A percentile compares a stretch with the other conserved stretches of the same genome.
phyloP scores from a whole-genome alignment of 352 stramenopile species.

The Thalassiosira oceanica region DNA sequence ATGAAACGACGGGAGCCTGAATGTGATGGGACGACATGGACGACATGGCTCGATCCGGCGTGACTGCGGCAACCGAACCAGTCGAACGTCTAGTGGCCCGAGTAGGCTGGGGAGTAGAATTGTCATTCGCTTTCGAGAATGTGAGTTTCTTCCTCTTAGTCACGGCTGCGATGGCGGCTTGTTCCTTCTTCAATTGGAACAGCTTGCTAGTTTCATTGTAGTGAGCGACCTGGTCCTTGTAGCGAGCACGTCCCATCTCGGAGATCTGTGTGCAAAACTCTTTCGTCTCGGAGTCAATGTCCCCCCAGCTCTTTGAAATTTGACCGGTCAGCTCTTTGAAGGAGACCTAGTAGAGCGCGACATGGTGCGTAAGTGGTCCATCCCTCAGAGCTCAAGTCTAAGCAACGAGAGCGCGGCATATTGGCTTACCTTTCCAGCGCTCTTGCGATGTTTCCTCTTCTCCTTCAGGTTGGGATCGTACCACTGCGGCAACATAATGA shows the following conservation, averaged over 20 bases:
- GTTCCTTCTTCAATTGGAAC: conserved; percentile 31
- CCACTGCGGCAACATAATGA: conserved; percentile 35
- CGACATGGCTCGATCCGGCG: conserved; percentile 28
- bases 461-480: conserved; percentile 52
- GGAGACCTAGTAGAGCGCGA: conserved; percentile 22
- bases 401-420: not conserved
- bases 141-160: conserved; percentile 13
- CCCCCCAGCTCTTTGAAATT: conserved; percentile 47
- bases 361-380: not conserved
- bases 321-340: conserved; percentile 48
- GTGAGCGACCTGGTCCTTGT: conserved; percentile 29
- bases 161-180: conserved; percentile 15
- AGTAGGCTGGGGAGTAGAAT: not conserved
- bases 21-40: no score
- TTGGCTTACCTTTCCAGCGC: conserved; percentile 36
- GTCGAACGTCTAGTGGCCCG: no score
- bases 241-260: conserved; percentile 39
- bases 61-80: no score
- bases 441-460: conserved; percentile 49
- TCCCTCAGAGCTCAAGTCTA: not conserved
- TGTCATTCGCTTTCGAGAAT: no score
- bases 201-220: conserved; percentile 47
- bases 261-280: conserved; percentile 31
- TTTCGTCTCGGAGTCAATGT: conserved; percentile 40
- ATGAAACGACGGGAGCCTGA: no score